Percentiles rank a stretch among this genome's conserved stretches.
Conservation (phyloP, 129 eudicot genomes). For the Ambrosia artemisiifolia region DNA sequence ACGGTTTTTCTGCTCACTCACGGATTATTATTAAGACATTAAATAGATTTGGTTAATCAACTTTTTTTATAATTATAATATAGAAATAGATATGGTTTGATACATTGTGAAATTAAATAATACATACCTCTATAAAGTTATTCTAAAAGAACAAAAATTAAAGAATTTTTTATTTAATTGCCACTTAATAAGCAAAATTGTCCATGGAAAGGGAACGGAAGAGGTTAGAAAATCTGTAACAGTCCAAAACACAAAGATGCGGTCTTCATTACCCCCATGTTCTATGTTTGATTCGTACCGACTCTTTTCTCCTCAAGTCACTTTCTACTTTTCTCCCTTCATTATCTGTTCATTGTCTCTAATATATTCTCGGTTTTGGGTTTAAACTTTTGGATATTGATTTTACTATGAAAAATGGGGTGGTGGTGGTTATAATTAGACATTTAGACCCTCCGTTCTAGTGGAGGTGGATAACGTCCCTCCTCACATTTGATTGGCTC, state of each 20-base stretch:
- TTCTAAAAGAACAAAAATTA: not conserved
- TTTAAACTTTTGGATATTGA: constrained; percentile 3
- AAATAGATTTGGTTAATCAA: not conserved
- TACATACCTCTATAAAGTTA: not conserved
- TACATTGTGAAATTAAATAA: not conserved
- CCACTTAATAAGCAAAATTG: constrained; percentile 11
- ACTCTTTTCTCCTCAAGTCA: constrained; percentile 18
- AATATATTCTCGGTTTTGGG: not conserved
- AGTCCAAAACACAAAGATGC: constrained; percentile 34
- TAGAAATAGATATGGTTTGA: not conserved
- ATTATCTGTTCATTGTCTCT: constrained; percentile 17
- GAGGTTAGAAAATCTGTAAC: constrained; percentile 18
- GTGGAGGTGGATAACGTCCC: no score
- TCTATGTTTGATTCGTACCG: constrained; percentile 26
- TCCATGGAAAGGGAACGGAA: constrained; percentile 3
- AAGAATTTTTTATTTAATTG: constrained; percentile 12
- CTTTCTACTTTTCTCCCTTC: constrained; percentile 23
- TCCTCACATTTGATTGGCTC: no score
- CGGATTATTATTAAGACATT: no score
- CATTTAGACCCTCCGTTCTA: no score
- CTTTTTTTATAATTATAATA: not conserved
- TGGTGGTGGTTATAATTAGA: not conserved
- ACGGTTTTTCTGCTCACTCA: no score
- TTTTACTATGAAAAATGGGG: not conserved
- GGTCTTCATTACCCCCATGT: constrained; percentile 25